These are phyloP conservation scores for Arthrobotrys iridis DNA, from an alignment of 2,329 filamentous ascomycete species.

Conservation along the genomic window DNA sequence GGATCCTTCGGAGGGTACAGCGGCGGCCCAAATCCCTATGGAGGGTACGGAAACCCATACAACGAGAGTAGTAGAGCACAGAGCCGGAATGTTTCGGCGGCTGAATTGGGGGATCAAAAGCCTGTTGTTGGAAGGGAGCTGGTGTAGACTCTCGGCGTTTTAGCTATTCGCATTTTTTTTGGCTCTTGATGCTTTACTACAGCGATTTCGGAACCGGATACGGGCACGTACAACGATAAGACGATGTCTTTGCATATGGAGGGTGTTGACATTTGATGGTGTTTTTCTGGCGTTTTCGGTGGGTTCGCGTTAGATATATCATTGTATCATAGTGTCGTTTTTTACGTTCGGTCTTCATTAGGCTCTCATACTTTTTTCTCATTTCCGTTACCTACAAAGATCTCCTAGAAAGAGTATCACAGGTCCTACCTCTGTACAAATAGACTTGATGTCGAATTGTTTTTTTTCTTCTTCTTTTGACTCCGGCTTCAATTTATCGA, in stretches of 20 bases:
- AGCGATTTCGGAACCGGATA: background rate
- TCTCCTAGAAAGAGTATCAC: no score
- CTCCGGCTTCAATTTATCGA: no score
- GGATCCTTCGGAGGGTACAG: background rate
- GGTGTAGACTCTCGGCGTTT: background rate
- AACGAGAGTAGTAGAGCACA: background rate
- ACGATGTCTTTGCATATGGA: background rate
- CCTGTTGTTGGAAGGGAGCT: conserved; percentile 26
- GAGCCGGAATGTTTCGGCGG: conserved; percentile 17
- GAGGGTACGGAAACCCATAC: conserved; percentile 7
- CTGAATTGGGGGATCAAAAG: background rate
- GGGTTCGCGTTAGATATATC: no score
- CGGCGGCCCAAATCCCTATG: background rate
- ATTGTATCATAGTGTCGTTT: background rate
- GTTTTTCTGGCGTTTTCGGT: background rate
- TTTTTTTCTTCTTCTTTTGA: no score
- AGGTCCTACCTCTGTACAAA: no score
- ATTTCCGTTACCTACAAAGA: background rate
- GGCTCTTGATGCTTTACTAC: background rate
- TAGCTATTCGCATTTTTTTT: background rate
- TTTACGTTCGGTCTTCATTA: background rate
- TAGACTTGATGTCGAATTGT: no score
- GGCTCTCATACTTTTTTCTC: background rate
- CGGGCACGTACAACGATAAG: no score
- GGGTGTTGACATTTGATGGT: background rate